phyloP scores from a whole-genome alignment of 1,284 basidiomycete genomes.

The Porogramme epimiltina region DNA sequence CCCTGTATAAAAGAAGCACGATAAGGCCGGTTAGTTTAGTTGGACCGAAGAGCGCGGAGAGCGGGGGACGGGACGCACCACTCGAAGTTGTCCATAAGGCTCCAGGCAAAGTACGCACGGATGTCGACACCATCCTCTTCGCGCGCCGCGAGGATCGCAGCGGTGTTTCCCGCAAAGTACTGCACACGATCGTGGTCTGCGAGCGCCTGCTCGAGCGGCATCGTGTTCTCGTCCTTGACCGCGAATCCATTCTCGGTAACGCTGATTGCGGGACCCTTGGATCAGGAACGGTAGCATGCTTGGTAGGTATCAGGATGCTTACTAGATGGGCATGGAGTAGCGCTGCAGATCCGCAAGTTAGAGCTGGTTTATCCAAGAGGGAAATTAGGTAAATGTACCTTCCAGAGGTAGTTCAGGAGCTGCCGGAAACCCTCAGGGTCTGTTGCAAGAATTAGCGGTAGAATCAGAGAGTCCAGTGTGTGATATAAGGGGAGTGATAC shows the following conservation, averaged over 20 bases:
- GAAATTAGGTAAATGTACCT: conserved; percentile 37
- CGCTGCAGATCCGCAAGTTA: conserved; percentile 37
- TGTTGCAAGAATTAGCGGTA: conserved; percentile 24
- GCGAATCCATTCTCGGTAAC: conserved; percentile 78
- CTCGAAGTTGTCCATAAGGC: conserved; percentile 76
- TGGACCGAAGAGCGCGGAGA: background rate
- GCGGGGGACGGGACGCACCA: conserved; percentile 42
- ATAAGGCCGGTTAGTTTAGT: background rate
- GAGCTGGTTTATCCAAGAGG: background rate
- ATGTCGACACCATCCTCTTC: conserved; percentile 68
- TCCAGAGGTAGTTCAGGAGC: conserved; percentile 73
- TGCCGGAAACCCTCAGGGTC: conserved; percentile 63
- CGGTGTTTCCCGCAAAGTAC: conserved; percentile 69
- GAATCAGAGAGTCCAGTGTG: background rate
- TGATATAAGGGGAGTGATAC: conserved; percentile 25
- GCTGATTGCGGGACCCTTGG: conserved; percentile 31
- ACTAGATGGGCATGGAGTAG: conserved; percentile 72
- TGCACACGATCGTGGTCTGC: conserved; percentile 67
- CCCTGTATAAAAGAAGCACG: conserved; percentile 33
- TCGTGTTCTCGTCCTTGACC: conserved; percentile 63
- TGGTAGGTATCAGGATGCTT: conserved; percentile 16
- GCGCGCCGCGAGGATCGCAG: conserved; percentile 60
- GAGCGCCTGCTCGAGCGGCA: conserved; percentile 55
- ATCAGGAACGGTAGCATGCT: too few species aligned
- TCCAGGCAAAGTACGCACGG: conserved; percentile 74